Conservation (phyloP, 1,284 basidiomycete species). For the Ustilago hordei region DNA sequence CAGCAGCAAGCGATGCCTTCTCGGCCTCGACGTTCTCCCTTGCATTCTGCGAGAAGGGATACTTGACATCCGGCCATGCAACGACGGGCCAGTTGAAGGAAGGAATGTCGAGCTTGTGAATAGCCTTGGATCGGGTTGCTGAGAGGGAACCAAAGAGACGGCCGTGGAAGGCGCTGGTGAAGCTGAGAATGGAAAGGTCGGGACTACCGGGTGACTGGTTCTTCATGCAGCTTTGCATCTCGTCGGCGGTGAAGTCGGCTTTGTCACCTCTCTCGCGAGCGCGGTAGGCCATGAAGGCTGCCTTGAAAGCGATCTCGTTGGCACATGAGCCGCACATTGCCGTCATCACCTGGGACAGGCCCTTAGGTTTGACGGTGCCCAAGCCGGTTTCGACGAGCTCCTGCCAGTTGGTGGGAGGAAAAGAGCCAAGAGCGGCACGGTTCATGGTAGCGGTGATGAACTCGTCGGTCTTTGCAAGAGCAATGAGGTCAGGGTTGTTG, state of each 20-base stretch:
- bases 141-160: slow-evolving; percentile 70
- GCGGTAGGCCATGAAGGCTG: slow-evolving; percentile 73
- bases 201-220: slow-evolving; percentile 73
- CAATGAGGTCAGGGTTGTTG: slow-evolving; percentile 72
- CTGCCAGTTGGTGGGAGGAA: slow-evolving; percentile 73
- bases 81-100: slow-evolving; percentile 75
- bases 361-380: slow-evolving; percentile 72
- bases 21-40: slow-evolving; percentile 72
- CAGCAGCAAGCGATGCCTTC: slow-evolving; percentile 64
- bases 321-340: slow-evolving; percentile 70
- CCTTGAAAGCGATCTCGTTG: slow-evolving; percentile 73
- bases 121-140: slow-evolving; percentile 71
- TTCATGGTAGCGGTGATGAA: slow-evolving; percentile 71
- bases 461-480: slow-evolving; percentile 68
- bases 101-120: slow-evolving; percentile 75
- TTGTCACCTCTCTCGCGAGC: slow-evolving; percentile 69
- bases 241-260: slow-evolving; percentile 32
- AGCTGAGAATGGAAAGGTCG: slow-evolving; percentile 72
- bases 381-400: slow-evolving; percentile 72
- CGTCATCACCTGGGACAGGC: slow-evolving; percentile 71
- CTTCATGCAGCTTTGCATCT: slow-evolving; percentile 72
- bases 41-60: slow-evolving; percentile 72
- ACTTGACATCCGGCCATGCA: slow-evolving; percentile 73
- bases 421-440: slow-evolving; percentile 73
- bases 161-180: slow-evolving; percentile 71